Base-by-base conservation (phyloP, 352 stramenopile species). In the Phytopythium boreale region DNA sequence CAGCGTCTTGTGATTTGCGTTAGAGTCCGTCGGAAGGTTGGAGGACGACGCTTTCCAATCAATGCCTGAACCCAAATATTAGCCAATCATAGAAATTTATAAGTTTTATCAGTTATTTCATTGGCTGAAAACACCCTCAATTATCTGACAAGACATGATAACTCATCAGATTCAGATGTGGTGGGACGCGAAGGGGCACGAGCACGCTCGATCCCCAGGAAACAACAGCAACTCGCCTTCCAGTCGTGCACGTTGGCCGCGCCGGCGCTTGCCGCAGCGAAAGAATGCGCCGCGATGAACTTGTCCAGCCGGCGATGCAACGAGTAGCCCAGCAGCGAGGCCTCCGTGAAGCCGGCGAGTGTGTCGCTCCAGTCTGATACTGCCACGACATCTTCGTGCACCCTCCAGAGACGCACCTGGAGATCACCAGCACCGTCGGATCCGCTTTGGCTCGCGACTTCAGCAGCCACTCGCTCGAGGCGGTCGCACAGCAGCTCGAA, bases 221-320 rank as follows among this genome's bases (percentile, higher is more conserved):
- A 46, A 2, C 15, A n/a, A 14, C 39, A 7, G 14, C 39, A 46
- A 2, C 19, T 20, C 14, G 39, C 7, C 39, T 46, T 46, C 39
- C 39, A 46, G 11, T 46, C 39, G 39, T 46, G 39, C 39, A 17
- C 39, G 17, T 22, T 17, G 17, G 39, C 7, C 39, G 17, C 19
- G 11, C n/a, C 39, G 2, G 17, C 39, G 7, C 10, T 7, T 17
- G 12, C 39, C 39, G 49, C 4, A 56, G n/a, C n/a, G n/a, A n/a
- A n/a, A n/a, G n/a, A 36, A 20, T 56, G 31, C 7, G 20, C 24
- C 15, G 31, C 31, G 26, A 31, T n/a, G 49, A 56, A 39, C 49
- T 56, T 56, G 15, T 56, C 49, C n/a, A 56, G 26, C 20, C 49
- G 49, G 12, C 49, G 49, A 56, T 37, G 49, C 24, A 56, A 15